Evolutionary conservation across 805 yeast genomes (phyloP), one percentile per base, ranked within the genome.

Genomic region (Candida tibetensis): DNA sequence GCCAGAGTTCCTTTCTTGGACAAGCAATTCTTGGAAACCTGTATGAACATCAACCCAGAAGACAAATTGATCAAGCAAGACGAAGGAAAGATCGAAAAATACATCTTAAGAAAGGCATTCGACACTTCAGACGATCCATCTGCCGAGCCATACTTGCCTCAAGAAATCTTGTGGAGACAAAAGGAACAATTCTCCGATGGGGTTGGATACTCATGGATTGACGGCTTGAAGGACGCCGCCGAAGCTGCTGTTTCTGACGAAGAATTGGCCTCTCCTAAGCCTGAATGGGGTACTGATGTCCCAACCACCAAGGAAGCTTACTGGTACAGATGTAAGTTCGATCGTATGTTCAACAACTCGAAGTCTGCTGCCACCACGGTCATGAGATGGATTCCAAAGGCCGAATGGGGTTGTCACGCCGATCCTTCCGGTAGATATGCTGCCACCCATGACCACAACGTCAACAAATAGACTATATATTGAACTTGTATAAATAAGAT

Each of bases 111-210:
- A 76, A 91, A 91, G 77, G 99, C 99, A 25, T 93, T 93, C 60
- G 98, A 93, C 68, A 90, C 95, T 36, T 67, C 79, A 38, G 95
- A 85, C 60, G 95, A 86, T 47, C 88, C 95, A 43, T 56, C 59
- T 33, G 79, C 64, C 41, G 74, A 78, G 58, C 95, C 96, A 55
- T 93, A 93, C 76, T 78, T 93, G 62, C 99, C 99, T 46, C 80
- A 85, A 41, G 98, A 93, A 71, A 91, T 93, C 60, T 74, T 93
- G 59, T 93, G 97, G 97, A 87, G 99, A 79, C 99, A 93, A 75
- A 93, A 93, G 81, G 99, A 93, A 73, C 99, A 93, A 72, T 93
- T 93, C 72, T 85, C 96, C 38, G 99, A 93, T 59, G 99, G 99
- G 69, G 99, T 93, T 43, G 99, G 99, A 48, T 93, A 93, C 77